These are phyloP conservation scores for Starmerella davenportii DNA, from an alignment of 805 yeast species.

Conservation along the genomic window DNA sequence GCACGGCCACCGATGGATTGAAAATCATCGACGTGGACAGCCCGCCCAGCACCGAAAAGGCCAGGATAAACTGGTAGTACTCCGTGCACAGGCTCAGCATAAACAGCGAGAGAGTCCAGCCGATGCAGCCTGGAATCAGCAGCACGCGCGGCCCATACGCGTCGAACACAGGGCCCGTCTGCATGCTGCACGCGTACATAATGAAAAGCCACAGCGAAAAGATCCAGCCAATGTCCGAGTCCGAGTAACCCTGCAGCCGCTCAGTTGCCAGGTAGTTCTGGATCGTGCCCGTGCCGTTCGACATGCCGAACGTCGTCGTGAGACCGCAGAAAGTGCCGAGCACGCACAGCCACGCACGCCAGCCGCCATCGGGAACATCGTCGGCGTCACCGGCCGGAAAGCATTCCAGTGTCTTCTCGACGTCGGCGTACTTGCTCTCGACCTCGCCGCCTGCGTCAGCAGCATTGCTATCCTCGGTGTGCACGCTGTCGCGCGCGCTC, in stretches of 20 bases:
- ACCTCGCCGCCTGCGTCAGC: neutral
- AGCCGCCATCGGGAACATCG: slow-evolving; percentile 33
- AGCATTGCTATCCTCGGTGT: neutral
- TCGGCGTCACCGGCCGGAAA: neutral
- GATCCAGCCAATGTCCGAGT: slow-evolving; percentile 50
- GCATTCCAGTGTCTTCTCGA: neutral
- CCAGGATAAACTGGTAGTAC: slow-evolving; percentile 42
- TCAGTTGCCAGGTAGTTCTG: slow-evolving; percentile 43
- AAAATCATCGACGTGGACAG: slow-evolving; percentile 26
- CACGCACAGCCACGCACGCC: slow-evolving; percentile 36
- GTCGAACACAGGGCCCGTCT: slow-evolving; percentile 38
- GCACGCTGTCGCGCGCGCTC: neutral
- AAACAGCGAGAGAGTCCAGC: slow-evolving; percentile 34
- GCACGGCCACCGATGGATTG: slow-evolving; percentile 37
- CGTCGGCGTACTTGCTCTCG: neutral
- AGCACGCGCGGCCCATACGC: slow-evolving; percentile 34
- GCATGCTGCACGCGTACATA: slow-evolving; percentile 31
- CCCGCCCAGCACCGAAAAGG: slow-evolving; percentile 36
- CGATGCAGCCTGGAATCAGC: slow-evolving; percentile 29
- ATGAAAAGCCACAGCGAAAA: slow-evolving; percentile 29
- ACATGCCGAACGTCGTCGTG: slow-evolving; percentile 41
- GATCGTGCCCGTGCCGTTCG: slow-evolving; percentile 50
- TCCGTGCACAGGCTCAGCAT: slow-evolving; percentile 33
- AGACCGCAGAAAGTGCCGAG: slow-evolving; percentile 41
- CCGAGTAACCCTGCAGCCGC: slow-evolving; percentile 30